Evolutionary conservation across 164 flowering plant genomes (phyloP).

Genomic region (Magnolia kwangsiensis): DNA sequence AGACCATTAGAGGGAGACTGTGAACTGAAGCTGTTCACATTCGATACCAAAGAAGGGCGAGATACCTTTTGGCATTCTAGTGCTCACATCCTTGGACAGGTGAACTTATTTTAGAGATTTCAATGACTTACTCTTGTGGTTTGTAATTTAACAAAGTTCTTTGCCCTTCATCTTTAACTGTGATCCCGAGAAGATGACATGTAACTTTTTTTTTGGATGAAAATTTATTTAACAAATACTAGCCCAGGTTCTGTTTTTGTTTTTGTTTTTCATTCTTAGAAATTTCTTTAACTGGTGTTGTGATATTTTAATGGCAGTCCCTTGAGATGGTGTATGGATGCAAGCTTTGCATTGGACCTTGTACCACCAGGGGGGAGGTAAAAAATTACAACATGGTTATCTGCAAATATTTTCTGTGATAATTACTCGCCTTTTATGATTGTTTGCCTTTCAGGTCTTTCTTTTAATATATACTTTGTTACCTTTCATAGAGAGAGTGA

Average conservation of each 20-base stretch:
- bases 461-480: too few relatives aligned
- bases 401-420: background rate
- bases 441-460: background rate
- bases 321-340: conserved; percentile 88
- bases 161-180: too few relatives aligned
- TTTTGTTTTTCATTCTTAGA: background rate
- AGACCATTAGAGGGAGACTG: conserved; percentile 88
- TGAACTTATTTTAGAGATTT: conserved; percentile 10
- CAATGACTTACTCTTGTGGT: background rate
- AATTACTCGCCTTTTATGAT: background rate
- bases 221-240: too few relatives aligned
- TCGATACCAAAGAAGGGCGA: conserved; percentile 78
- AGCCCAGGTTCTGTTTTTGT: background rate
- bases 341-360: conserved; percentile 94
- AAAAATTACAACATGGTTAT: background rate
- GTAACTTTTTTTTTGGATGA: background rate
- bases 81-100: conserved; percentile 97
- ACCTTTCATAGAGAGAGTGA: too few relatives aligned
- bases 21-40: conserved; percentile 62
- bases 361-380: conserved; percentile 98
- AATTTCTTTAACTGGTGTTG: background rate
- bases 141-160: too few relatives aligned
- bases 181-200: too few relatives aligned
- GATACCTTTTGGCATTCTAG: conserved; percentile 99
- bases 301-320: conserved; percentile 41